These are phyloP conservation scores for Akanthomyces lecanii DNA, from an alignment of 2,329 filamentous ascomycete species.

Conservation along the genomic window DNA sequence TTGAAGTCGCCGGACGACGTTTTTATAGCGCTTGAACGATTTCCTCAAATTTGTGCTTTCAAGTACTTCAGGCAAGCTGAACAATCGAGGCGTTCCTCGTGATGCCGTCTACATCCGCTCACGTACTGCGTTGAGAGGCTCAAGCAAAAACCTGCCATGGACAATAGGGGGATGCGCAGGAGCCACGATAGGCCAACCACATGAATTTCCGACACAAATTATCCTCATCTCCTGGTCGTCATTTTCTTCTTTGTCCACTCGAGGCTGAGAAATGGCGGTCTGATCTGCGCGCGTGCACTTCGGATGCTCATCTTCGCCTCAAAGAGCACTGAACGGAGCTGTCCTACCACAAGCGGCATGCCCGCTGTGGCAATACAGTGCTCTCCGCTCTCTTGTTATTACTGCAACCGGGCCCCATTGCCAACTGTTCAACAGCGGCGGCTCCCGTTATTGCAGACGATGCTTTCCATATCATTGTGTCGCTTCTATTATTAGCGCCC, in stretches of 20 bases:
- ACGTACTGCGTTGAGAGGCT: background rate
- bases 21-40: too few relatives aligned
- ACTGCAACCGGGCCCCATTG: background rate
- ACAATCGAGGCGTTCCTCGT: background rate
- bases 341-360: background rate
- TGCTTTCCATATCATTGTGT: background rate
- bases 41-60: too few relatives aligned
- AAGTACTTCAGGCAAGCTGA: too few relatives aligned
- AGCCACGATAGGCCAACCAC: background rate
- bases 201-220: background rate
- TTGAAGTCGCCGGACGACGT: too few relatives aligned
- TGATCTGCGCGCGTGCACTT: background rate
- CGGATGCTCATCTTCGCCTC: background rate
- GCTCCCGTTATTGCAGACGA: background rate
- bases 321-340: background rate
- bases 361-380: background rate
- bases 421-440: background rate
- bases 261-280: conserved; percentile 1
- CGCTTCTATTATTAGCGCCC: background rate
- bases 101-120: background rate
- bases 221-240: too few relatives aligned
- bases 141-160: background rate
- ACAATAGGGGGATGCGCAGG: background rate
- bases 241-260: background rate
- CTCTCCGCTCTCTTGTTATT: background rate